Base-by-base conservation (phyloP, 2,329 filamentous ascomycete genomes). In the Scedosporium boydii region DNA sequence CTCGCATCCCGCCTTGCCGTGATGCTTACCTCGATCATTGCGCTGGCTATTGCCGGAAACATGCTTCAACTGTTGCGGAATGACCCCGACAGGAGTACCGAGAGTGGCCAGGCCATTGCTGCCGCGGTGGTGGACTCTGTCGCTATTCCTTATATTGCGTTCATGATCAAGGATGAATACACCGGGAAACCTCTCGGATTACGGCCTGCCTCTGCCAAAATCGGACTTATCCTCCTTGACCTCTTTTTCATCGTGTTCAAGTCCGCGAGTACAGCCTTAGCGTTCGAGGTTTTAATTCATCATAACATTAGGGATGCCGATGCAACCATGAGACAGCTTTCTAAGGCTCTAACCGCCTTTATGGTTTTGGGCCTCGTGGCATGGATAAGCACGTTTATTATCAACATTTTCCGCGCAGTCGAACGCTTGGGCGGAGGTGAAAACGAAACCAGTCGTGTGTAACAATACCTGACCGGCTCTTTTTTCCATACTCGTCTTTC, bases 161-260 rank as follows among this genome's bases (percentile, higher is more conserved):
- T 96, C 76, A 95, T 98, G 77, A 96, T 93, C 26, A 96, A 88
- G 77, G 95, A 99, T 71, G 95, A 99, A 76, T 98, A 97, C 76
- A 95, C 91, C 4, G 91, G 91, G 34, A 96, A 96, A 72, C 95
- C 96, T 23, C 80, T 99, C 21, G 95, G 95, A 1, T 78, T 99
- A 64, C 89, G 96, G 53, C 87, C 87, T 6, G 87, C 91, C 9
- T 87, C 87, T 63, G 88, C 91, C 58, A 99, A 99, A 73, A 89
- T 96, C 66, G 86, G 90, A 14, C 84, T 99, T 59, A 90, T 98
- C 64, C 85, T 99, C 62, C 83, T 96, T 63, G 95, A 99, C 75
- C 81, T 99, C 3, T 87, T 97, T 70, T 99, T 99, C 73, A 96
- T 99, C 70, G 93, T 98, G 51, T 96, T 99, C 77, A 93, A 96